Evolutionary conservation across 2,329 filamentous ascomycete genomes (phyloP), one percentile per base, ranked within the genome.

Genomic region (Pseudogymnoascus sp.): DNA sequence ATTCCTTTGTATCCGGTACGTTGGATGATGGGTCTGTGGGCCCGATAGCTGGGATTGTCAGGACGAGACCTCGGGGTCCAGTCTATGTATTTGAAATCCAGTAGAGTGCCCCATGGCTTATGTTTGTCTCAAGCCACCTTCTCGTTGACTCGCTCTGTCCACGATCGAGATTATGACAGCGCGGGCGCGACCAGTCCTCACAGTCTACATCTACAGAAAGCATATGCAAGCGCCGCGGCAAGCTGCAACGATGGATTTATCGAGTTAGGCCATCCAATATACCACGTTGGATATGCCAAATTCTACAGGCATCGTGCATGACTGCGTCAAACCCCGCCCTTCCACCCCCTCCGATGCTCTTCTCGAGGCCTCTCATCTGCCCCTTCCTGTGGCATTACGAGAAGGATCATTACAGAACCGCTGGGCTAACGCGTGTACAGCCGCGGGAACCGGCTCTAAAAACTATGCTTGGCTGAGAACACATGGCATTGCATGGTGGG

Each of bases 271-370:
- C 49, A 14, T 55, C 49, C 49, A 33, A 55, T 55, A 55, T 55
- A 55, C 49, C 49, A 55, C 49, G 49, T 55, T 55, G 49, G 49
- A 55, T 55, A 55, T 55, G 49, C 49, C 49, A 55, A 55, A 29
- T 55, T 26, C 29, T 31, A 33, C 49, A 55, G 21, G 49, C 49
- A 55, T 55, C 16, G 49, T 55, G 49, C 49, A 55, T 55, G 49
- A 55, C 49, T 55, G 49, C 29, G 49, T 33, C 49, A 55, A 55
- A 55, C n/a, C 26, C 49, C 45, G 8, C 14, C 23, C 29, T 11
- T 2, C 26, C 6, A 10, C 49, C 14, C 23, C 16, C 3, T 5
- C 26, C 49, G 16, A 55, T n/a, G 23, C n/a, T 14, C 29, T 33
- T 12, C 49, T 55, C 26, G 19, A 19, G 29, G 49, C 29, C 49